Percentiles rank a stretch among this genome's conserved stretches.
Conservation (phyloP, 768 basidiomycete species). For the Filobasidium floriforme region DNA sequence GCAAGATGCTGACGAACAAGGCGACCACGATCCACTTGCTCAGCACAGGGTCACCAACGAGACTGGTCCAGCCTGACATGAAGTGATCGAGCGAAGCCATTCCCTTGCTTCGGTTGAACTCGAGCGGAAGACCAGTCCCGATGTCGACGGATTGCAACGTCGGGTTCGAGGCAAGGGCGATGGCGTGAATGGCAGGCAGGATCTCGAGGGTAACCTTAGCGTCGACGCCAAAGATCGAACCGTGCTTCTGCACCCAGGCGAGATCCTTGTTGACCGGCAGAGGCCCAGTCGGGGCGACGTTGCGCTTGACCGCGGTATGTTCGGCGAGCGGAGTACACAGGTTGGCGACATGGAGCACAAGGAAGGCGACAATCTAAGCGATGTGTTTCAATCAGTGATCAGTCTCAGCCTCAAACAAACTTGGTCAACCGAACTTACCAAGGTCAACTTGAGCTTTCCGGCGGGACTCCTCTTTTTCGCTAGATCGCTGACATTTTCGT, state of each 20-base stretch:
- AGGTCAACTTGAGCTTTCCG: slow-evolving; percentile 74
- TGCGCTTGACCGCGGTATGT: slow-evolving; percentile 53
- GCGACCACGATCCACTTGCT: slow-evolving; percentile 90
- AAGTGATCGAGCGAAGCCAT: slow-evolving; percentile 67
- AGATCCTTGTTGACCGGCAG: slow-evolving; percentile 47
- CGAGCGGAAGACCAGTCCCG: slow-evolving; percentile 25
- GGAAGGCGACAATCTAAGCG: slow-evolving; percentile 72
- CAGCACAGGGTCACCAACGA: slow-evolving; percentile 89
- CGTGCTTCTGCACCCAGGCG: slow-evolving; percentile 48
- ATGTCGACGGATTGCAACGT: slow-evolving; percentile 26
- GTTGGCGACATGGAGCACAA: slow-evolving; percentile 83
- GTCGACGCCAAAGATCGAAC: not conserved
- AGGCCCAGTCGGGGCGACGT: slow-evolving; percentile 38
- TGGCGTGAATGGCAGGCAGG: slow-evolving; percentile 45
- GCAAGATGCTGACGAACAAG: slow-evolving; percentile 71
- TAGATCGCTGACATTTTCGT: slow-evolving; percentile 17
- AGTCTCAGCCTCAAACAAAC: not conserved
- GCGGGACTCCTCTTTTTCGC: slow-evolving; percentile 65
- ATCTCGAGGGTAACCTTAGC: slow-evolving; percentile 3
- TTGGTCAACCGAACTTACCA: slow-evolving; percentile 51
- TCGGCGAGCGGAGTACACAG: slow-evolving; percentile 81
- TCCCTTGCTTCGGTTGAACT: slow-evolving; percentile 18
- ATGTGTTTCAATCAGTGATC: slow-evolving; percentile 2
- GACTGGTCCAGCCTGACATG: slow-evolving; percentile 79
- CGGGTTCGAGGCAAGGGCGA: slow-evolving; percentile 12